Conservation (phyloP, 2,329 filamentous ascomycete genomes). For the Exophiala sp. region DNA sequence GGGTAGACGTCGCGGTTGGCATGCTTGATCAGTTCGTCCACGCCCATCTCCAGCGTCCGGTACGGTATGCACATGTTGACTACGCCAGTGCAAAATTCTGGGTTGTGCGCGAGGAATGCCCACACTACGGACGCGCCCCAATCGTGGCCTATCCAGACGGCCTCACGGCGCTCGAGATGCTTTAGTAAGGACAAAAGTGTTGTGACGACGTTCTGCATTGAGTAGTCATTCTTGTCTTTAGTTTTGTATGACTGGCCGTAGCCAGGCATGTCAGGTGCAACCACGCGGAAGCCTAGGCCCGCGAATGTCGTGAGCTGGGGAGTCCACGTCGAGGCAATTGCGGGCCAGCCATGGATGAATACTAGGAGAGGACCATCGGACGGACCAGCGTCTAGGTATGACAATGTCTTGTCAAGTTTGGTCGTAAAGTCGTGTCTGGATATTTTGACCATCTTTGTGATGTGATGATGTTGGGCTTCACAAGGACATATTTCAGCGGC, state of each 20-base stretch:
- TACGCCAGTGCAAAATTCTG: conserved; percentile 16
- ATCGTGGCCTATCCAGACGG: conserved; percentile 29
- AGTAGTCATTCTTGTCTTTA: conserved; percentile 9
- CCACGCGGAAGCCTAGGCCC: conserved; percentile 38
- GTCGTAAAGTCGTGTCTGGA: conserved; percentile 4
- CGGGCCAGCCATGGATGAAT: conserved; percentile 51
- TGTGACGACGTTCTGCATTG: conserved; percentile 10
- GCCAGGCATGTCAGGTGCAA: conserved; percentile 41
- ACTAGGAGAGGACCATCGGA: conserved; percentile 25
- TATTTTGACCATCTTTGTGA: background rate
- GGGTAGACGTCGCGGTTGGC: conserved; percentile 48
- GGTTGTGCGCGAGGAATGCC: conserved; percentile 17
- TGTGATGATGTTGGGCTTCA: conserved; percentile 5
- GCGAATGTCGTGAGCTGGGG: conserved; percentile 41
- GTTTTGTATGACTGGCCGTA: conserved; percentile 29
- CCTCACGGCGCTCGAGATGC: conserved; percentile 15
- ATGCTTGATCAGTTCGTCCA: conserved; percentile 34
- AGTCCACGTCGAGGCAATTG: conserved; percentile 45
- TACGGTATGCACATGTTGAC: conserved; percentile 41
- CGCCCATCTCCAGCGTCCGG: conserved; percentile 40
- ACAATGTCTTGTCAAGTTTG: conserved; percentile 7
- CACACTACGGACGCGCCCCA: conserved; percentile 24
- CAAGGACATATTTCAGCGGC: too few relatives aligned
- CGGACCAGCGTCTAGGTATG: conserved; percentile 18
- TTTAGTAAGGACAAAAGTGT: conserved; percentile 10